phyloP scores from a whole-genome alignment of 305 asterid genomes.

The Solanum hybrid region DNA sequence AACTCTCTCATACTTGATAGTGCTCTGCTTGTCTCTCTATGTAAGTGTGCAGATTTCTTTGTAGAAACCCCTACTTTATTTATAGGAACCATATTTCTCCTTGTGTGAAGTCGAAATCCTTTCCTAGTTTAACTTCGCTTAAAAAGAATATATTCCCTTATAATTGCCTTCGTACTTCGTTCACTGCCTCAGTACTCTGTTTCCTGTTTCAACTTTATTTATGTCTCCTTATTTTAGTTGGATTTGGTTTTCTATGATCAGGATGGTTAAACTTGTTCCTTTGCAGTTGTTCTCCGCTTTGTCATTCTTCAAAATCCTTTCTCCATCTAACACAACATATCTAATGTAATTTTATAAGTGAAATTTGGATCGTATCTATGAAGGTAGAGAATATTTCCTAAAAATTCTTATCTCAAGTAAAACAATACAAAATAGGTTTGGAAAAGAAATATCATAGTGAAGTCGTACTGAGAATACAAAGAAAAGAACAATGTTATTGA shows the following conservation, averaged over 20 bases:
- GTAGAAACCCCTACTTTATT: neutral
- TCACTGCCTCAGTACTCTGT: too few relatives aligned
- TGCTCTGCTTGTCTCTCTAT: neutral
- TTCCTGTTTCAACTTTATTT: too few relatives aligned
- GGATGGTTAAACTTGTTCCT: too few relatives aligned
- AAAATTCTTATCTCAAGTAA: neutral
- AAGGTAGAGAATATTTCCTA: neutral
- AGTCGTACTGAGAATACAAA: neutral
- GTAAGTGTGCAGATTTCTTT: neutral
- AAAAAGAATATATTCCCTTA: neutral
- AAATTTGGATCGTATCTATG: neutral
- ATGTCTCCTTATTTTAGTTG: too few relatives aligned
- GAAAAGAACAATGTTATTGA: too few relatives aligned
- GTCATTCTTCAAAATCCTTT: too few relatives aligned
- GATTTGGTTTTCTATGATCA: too few relatives aligned
- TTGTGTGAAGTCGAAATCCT: neutral
- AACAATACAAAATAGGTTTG: neutral
- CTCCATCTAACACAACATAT: neutral
- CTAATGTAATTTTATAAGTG: neutral
- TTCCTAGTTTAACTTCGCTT: neutral
- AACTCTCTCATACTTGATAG: neutral
- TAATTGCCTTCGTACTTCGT: too few relatives aligned
- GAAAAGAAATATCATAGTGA: neutral
- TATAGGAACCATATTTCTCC: neutral
- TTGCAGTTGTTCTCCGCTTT: too few relatives aligned